Conservation (phyloP, 2,329 filamentous ascomycete genomes). For the Cladosporium phlei region DNA sequence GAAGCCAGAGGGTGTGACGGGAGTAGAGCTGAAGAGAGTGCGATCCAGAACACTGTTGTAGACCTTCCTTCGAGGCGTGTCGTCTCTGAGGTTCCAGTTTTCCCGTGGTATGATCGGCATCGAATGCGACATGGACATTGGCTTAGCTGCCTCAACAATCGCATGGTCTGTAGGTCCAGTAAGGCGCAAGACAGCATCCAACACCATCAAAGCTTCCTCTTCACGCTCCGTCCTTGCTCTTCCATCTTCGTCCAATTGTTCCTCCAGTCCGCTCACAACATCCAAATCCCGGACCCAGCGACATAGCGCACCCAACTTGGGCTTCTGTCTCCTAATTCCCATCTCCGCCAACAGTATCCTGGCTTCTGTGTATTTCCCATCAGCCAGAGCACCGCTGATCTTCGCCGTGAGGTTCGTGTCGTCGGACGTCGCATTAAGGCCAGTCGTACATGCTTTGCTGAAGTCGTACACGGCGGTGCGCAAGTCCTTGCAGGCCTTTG, state of each 20-base stretch:
- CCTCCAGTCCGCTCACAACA: conserved; percentile 61
- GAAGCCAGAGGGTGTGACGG: conserved; percentile 37
- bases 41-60: conserved; percentile 58
- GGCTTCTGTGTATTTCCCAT: conserved; percentile 62
- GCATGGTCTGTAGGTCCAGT: conserved; percentile 54
- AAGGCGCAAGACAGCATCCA: conserved; percentile 61
- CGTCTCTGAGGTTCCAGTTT: conserved; percentile 56
- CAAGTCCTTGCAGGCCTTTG: conserved; percentile 62
- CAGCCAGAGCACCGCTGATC: conserved; percentile 61
- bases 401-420: conserved; percentile 62
- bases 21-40: conserved; percentile 45
- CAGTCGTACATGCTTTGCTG: conserved; percentile 63
- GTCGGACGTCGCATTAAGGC: conserved; percentile 55
- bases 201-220: conserved; percentile 53
- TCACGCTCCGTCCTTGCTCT: conserved; percentile 44
- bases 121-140: conserved; percentile 22
- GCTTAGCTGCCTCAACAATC: conserved; percentile 24
- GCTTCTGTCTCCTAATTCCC: conserved; percentile 60
- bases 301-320: conserved; percentile 64
- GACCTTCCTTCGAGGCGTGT: conserved; percentile 39
- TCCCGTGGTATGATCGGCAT: conserved; percentile 55
- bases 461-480: conserved; percentile 65
- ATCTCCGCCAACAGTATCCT: conserved; percentile 64
- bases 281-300: conserved; percentile 69
- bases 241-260: conserved; percentile 45